Evolutionary conservation across 129 eudicot genomes (phyloP).

Genomic region (Pittosporum tobira): DNA sequence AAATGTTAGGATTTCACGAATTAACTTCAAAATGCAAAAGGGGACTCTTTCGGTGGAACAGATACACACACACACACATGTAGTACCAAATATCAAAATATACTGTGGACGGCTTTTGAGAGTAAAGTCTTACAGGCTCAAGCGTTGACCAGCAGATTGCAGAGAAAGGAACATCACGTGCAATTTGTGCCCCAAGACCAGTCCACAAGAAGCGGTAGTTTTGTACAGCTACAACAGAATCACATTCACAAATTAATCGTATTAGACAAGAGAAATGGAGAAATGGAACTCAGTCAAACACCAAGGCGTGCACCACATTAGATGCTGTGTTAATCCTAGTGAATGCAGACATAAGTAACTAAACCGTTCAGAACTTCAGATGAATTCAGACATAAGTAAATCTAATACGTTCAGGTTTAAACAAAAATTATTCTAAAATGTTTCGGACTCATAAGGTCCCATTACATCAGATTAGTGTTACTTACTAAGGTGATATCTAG

Average conservation of each 20-base stretch:
- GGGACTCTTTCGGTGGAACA: too few relatives aligned
- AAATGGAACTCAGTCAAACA: background rate
- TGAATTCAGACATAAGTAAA: background rate
- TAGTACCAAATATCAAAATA: too few relatives aligned
- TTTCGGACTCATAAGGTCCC: background rate
- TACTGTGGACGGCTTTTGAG: background rate
- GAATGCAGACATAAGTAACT: background rate
- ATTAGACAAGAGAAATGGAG: background rate
- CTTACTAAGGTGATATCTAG: too few relatives aligned
- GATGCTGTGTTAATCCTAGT: background rate
- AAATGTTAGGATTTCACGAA: too few relatives aligned
- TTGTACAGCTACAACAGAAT: slow-evolving; percentile 24
- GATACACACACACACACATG: too few relatives aligned
- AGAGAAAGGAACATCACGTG: slow-evolving; percentile 93
- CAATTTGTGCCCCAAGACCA: slow-evolving; percentile 88
- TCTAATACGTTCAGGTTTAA: background rate
- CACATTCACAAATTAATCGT: background rate
- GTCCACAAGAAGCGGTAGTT: slow-evolving; percentile 76
- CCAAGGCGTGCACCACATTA: background rate
- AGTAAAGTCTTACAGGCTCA: slow-evolving; percentile 60
- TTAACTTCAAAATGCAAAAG: too few relatives aligned
- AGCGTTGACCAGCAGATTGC: slow-evolving; percentile 94
- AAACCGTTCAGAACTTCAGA: too few relatives aligned
- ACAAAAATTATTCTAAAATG: background rate
- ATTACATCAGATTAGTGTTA: too few relatives aligned